These are phyloP conservation scores for Aspergillus hancockii DNA, from an alignment of 495 filamentous ascomycete genomes.

Conservation along the genomic window DNA sequence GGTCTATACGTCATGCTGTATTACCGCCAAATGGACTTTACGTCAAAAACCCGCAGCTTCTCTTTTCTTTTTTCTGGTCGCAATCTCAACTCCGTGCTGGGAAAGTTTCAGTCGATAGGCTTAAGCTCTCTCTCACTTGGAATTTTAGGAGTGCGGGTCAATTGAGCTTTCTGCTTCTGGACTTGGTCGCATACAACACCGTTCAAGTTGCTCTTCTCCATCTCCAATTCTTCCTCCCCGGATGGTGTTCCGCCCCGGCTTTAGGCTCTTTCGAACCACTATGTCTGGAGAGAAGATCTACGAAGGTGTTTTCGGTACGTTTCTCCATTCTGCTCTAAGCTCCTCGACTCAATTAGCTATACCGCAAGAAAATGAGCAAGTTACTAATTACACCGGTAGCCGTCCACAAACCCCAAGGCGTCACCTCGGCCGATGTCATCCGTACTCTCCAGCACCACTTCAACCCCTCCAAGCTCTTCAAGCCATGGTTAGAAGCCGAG, in stretches of 20 bases:
- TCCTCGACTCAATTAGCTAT: neutral
- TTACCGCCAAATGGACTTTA: neutral
- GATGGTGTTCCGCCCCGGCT: constrained; percentile 36
- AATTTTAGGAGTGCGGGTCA: neutral
- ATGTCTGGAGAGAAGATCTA: constrained; percentile 61
- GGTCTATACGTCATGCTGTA: neutral
- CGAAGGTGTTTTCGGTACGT: constrained; percentile 73
- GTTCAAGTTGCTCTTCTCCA: constrained; percentile 10
- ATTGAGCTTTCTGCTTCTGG: neutral
- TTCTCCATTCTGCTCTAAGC: constrained; percentile 10
- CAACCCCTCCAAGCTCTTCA: constrained; percentile 76
- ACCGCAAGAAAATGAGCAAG: neutral
- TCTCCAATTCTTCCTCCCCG: constrained; percentile 3
- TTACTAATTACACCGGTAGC: constrained; percentile 48
- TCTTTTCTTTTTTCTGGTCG: neutral
- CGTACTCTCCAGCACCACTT: constrained; percentile 80
- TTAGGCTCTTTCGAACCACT: constrained; percentile 45
- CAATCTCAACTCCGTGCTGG: neutral
- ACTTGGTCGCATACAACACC: neutral
- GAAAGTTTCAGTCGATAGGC: neutral
- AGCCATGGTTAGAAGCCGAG: constrained; percentile 68
- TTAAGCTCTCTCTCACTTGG: neutral
- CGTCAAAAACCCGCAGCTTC: neutral
- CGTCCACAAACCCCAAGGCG: constrained; percentile 85
- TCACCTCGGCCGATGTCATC: constrained; percentile 85